Evolutionary conservation across 1,284 basidiomycete species (phyloP).

Genomic region (Coniferiporia weirii): DNA sequence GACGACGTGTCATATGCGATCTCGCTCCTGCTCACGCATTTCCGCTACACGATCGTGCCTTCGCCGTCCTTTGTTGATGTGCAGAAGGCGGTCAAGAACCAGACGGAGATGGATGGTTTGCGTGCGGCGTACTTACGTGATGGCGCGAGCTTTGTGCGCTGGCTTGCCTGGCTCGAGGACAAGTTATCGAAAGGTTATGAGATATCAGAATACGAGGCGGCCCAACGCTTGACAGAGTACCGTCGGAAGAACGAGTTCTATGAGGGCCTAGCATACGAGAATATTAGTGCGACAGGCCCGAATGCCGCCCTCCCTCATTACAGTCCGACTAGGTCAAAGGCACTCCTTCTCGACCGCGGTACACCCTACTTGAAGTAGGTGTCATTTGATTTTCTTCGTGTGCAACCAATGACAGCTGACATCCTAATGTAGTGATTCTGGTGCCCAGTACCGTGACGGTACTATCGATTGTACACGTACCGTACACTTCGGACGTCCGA

Average conservation of each 20-base stretch:
- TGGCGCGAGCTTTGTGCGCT: conserved; percentile 85
- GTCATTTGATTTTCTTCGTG: conserved; percentile 2
- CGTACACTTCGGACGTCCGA: conserved; percentile 82
- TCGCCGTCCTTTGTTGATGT: conserved; percentile 62
- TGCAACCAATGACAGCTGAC: conserved; percentile 16
- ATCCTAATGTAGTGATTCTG: conserved; percentile 62
- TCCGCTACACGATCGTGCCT: conserved; percentile 59
- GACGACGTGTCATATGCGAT: conserved; percentile 75
- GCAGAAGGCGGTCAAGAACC: conserved; percentile 87
- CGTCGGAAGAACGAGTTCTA: conserved; percentile 72
- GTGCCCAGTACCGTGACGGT: conserved; percentile 85
- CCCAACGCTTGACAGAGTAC: conserved; percentile 76
- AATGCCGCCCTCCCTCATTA: conserved; percentile 97
- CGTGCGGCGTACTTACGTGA: conserved; percentile 85
- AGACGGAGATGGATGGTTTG: conserved; percentile 78
- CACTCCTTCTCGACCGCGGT: conserved; percentile 68
- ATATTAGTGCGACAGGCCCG: conserved; percentile 86
- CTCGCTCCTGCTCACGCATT: conserved; percentile 72
- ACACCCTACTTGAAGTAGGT: conserved; percentile 87
- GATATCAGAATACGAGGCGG: conserved; percentile 91
- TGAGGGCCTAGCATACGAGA: conserved; percentile 89
- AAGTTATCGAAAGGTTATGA: conserved; percentile 71
- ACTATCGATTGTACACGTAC: conserved; percentile 94
- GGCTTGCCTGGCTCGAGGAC: conserved; percentile 89
- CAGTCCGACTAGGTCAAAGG: conserved; percentile 67